phyloP scores from a whole-genome alignment of 305 asterid genomes.

The Solanum hybrid region DNA sequence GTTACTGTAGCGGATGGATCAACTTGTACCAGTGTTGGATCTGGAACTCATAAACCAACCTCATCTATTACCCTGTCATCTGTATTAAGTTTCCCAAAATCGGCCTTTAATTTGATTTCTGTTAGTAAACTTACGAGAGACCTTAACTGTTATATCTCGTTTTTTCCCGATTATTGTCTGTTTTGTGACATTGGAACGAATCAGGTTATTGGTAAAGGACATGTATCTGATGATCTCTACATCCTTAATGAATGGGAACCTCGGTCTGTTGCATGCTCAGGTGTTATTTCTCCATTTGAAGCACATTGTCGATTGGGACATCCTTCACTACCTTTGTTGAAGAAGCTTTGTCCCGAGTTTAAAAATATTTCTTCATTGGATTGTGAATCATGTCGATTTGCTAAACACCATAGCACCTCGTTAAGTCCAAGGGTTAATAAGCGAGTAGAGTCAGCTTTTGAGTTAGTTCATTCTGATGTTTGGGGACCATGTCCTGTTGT shows the following conservation, averaged over 20 bases:
- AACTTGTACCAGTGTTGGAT: neutral
- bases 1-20: neutral
- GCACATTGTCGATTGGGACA: neutral
- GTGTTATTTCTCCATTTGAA: neutral
- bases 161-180: neutral
- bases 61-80: neutral
- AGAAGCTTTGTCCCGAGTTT: neutral
- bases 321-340: neutral
- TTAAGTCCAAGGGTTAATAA: no score
- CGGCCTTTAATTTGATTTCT: neutral
- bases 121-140: neutral
- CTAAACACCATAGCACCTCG: neutral
- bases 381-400: neutral
- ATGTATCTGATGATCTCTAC: neutral
- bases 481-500: no score
- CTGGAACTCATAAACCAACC: neutral
- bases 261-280: neutral
- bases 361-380: neutral
- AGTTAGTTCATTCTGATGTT: no score
- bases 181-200: neutral
- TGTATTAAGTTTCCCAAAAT: neutral
- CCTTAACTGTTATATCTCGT: neutral
- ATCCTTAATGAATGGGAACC: neutral
- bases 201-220: neutral
- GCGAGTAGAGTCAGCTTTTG: no score